Conservation (phyloP, 257 asterid species). For the Rauvolfia tetraphylla region DNA sequence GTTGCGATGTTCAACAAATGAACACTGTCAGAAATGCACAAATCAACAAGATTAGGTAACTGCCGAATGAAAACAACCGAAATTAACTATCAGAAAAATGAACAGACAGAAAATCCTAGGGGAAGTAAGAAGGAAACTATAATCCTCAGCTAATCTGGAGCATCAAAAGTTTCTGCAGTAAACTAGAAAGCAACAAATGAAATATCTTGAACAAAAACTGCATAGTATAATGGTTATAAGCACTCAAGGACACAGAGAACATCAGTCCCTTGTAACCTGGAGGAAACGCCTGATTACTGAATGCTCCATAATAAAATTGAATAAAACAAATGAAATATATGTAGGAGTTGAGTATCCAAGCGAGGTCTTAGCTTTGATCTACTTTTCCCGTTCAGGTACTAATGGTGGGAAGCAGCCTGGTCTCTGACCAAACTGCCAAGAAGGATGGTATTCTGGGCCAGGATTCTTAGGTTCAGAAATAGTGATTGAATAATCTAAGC, state of each 20-base stretch:
- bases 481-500: not conserved
- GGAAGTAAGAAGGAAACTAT: not conserved
- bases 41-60: constrained; percentile 4
- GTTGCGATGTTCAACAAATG: constrained; percentile 94
- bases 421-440: not conserved
- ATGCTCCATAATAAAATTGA: not conserved
- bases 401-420: not conserved
- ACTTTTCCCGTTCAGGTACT: not conserved
- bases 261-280: not conserved
- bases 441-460: not conserved
- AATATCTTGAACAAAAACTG: not conserved
- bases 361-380: not conserved
- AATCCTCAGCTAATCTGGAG: not conserved
- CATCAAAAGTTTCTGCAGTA: not conserved
- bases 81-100: not conserved
- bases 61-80: not conserved
- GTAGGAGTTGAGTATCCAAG: not conserved
- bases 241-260: not conserved
- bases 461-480: not conserved
- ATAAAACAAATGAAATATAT: not conserved
- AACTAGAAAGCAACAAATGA: not conserved
- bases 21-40: constrained; percentile 58
- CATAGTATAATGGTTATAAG: not conserved
- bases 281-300: not conserved
- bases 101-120: not conserved